phyloP scores from a whole-genome alignment of 768 basidiomycete genomes.

The Lactarius evosmus region DNA sequence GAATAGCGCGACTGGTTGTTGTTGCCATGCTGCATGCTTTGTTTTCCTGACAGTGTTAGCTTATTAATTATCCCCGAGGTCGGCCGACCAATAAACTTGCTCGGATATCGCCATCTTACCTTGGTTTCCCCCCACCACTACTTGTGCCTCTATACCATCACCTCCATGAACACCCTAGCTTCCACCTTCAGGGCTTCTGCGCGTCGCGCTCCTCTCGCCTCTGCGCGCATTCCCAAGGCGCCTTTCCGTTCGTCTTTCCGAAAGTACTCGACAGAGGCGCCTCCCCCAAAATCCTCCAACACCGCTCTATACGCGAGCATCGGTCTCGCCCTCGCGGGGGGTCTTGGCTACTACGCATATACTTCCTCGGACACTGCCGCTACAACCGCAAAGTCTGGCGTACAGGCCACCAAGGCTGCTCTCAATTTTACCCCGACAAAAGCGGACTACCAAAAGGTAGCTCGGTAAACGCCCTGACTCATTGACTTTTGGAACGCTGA shows the following conservation, averaged over 20 bases:
- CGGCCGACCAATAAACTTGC: neutral
- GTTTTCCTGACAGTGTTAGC: no score
- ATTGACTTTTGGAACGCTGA: neutral
- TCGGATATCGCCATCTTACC: neutral
- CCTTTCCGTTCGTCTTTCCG: slow-evolving; percentile 47
- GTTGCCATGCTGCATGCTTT: no score
- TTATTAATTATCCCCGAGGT: no score
- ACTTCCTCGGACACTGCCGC: slow-evolving; percentile 47
- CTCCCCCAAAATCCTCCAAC: slow-evolving; percentile 50
- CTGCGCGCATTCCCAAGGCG: slow-evolving; percentile 18
- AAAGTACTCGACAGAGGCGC: slow-evolving; percentile 54
- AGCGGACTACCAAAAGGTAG: slow-evolving; percentile 87
- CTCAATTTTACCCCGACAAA: slow-evolving; percentile 71
- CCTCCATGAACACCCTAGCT: slow-evolving; percentile 17
- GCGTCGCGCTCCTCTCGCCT: slow-evolving; percentile 24
- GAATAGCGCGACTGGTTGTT: no score
- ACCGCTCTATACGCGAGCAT: slow-evolving; percentile 57
- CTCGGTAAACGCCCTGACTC: slow-evolving; percentile 4
- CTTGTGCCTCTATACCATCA: neutral
- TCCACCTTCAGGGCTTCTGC: slow-evolving; percentile 22
- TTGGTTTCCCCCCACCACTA: neutral
- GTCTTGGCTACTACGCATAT: slow-evolving; percentile 62
- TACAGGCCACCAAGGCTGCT: slow-evolving; percentile 59
- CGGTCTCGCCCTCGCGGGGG: slow-evolving; percentile 56
- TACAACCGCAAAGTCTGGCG: slow-evolving; percentile 57